Evolutionary conservation across 805 yeast species (phyloP), one percentile per base, ranked within the genome.

Genomic region (Kluyveromyces siamensis): DNA sequence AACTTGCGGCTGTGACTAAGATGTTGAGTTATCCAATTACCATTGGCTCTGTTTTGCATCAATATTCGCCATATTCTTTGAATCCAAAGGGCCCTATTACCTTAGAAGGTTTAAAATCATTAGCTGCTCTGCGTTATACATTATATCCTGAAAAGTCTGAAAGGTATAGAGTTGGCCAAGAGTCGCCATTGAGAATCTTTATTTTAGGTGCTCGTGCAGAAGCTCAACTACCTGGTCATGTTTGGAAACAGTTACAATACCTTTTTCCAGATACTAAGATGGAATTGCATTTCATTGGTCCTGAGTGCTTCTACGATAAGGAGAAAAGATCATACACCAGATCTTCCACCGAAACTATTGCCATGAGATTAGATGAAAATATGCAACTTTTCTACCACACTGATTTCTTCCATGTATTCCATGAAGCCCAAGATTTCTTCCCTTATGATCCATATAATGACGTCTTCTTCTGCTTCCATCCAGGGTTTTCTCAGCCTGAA

Each of bases 371-470:
- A 44, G 96, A 87, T 66, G 83, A 79, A 45, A 80, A 83, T 46
- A 66, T 93, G 58, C 73, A 85, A 27, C 75, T 90, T 56, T 78
- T 84, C 50, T 84, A 84, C 69, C 96, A 90, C 68, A 88, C 98
- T 1, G 85, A 87, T 59, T 90, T 84, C 67, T 93, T 93, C 80
- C 88, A 89, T 62, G 91, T 85, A 38, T 74, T 85, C 52, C 96
- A 93, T 68, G 89, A 89, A 59, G 83, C 87, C 44, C 93, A 90
- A 59, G 97, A 91, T 69, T 87, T 93, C 66, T 87, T 88, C 81
- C 99, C 99, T 6, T 93, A 90, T 66, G 99, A 93, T 66, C 99
- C 99, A 41, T 93, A 91, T 67, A 76, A 87, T 63, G 99, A 93
- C 65, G 80, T 81, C 27, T 93, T 93, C 69, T 89, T 88, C 77